phyloP scores from a whole-genome alignment of 148 eudicot genomes.

The Silene conica region DNA sequence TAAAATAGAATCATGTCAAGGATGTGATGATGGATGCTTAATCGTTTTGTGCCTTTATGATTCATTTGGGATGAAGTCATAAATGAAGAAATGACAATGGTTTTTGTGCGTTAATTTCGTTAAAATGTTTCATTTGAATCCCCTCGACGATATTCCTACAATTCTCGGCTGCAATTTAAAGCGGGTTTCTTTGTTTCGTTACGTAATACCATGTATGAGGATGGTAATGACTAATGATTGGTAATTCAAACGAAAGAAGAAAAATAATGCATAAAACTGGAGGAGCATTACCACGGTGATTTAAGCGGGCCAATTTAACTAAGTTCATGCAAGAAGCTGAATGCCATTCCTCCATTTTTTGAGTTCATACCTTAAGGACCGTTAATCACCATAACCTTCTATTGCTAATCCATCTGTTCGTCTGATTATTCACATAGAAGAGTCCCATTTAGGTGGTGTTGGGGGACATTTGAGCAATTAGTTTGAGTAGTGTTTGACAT shows the following conservation, averaged over 20 bases:
- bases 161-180: too few relatives aligned
- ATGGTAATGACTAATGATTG: too few relatives aligned
- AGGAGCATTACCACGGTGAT: neutral
- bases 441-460: neutral
- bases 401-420: neutral
- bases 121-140: neutral
- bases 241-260: neutral
- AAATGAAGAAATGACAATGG: neutral
- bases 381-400: neutral
- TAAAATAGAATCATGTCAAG: neutral
- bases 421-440: neutral
- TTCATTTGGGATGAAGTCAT: neutral
- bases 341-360: neutral
- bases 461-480: neutral
- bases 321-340: neutral
- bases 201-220: too few relatives aligned
- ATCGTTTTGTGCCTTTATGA: neutral
- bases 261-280: neutral
- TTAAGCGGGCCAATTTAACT: neutral
- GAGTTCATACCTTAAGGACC: neutral
- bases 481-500: too few relatives aligned
- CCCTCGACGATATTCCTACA: neutral
- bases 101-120: neutral
- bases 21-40: neutral
- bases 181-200: too few relatives aligned